Base-by-base conservation (phyloP, 805 yeast genomes). In the Saccharomycopsis sp. region DNA sequence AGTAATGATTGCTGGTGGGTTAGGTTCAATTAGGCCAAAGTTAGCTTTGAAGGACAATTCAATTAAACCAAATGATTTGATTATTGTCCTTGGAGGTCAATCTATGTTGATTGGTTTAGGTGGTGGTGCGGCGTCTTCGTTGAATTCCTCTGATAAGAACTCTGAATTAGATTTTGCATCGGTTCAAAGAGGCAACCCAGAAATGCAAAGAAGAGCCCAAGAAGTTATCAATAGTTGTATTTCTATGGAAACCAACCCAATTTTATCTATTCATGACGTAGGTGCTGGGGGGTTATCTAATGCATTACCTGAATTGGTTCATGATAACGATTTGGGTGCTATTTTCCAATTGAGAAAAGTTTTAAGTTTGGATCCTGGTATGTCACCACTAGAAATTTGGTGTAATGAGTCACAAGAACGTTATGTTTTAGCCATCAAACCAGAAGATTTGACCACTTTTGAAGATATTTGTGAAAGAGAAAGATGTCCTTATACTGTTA, bases 301-400 rank as follows among this genome's bases (percentile, higher is more conserved):
- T 58, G 99, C 98, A 6, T 71, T 93, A 55, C 97, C 99, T 7
- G 99, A 93, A 67, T 74, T 93, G 53, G 98, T 93, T 21, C 97
- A 93, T 60, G 99, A 93, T 63, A 93, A 93, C 62, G 93, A 85
- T 53, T 74, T 93, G 51, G 99, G 99, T 62, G 99, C 96, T 23
- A 72, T 63, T 53, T 93, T 93, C 53, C 96, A 93, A 64, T 73
- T 93, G 53, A 79, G 99, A 66, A 84, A 89, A 45, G 82, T 93
- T 46, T 76, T 95, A 45, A 81, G 88, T 29, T 74, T 88, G 53
- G 99, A 93, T 64, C 95, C 96, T 40, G 95, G 97, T 47, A 87
- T 93, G 97, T 90, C 97, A 4, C 97, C 99, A 45, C 86, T 93
- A 95, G 98, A 93, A 70, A 87, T 93, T 53, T 93, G 99, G 99